Conservation (phyloP, 2,329 filamentous ascomycete species). For the Hysterium pulicare region DNA sequence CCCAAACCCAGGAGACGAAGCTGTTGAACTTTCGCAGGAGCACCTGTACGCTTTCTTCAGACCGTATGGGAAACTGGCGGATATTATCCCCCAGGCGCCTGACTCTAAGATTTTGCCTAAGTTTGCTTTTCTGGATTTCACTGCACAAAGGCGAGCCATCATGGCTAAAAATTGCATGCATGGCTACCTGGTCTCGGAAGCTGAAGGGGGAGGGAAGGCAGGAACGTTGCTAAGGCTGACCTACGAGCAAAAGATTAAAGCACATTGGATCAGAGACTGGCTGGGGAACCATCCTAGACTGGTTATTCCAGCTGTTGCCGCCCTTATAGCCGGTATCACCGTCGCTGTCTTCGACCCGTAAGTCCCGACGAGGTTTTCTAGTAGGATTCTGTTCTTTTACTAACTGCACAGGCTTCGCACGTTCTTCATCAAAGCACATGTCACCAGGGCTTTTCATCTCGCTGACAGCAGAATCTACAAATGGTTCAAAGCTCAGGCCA, state of each 20-base stretch:
- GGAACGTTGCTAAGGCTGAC: constrained; percentile 77
- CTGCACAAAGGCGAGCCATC: constrained; percentile 68
- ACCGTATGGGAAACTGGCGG: constrained; percentile 82
- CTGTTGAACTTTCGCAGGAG: constrained; percentile 80
- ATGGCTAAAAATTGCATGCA: constrained; percentile 93
- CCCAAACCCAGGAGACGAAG: constrained; percentile 64
- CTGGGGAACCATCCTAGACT: constrained; percentile 80
- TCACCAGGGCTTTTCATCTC: constrained; percentile 72
- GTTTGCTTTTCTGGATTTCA: constrained; percentile 77
- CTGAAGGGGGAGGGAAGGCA: constrained; percentile 67
- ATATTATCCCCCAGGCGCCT: constrained; percentile 77
- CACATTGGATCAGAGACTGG: constrained; percentile 83
- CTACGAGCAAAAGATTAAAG: constrained; percentile 76
- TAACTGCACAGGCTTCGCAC: constrained; percentile 61
- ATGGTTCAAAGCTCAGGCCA: constrained; percentile 75
- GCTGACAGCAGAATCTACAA: constrained; percentile 70
- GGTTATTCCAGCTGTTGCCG: constrained; percentile 78
- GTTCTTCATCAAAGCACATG: constrained; percentile 85
- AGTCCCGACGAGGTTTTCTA: constrained; percentile 11
- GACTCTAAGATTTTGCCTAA: constrained; percentile 83
- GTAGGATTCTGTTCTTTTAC: no score
- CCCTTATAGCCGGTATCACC: constrained; percentile 75
- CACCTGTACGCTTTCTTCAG: constrained; percentile 82
- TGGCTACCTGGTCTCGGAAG: constrained; percentile 68
- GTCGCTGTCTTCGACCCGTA: constrained; percentile 85